Evolutionary conservation across 768 basidiomycete genomes (phyloP), one percentile per base, ranked within the genome.

Genomic region (Termitomyces sp.): DNA sequence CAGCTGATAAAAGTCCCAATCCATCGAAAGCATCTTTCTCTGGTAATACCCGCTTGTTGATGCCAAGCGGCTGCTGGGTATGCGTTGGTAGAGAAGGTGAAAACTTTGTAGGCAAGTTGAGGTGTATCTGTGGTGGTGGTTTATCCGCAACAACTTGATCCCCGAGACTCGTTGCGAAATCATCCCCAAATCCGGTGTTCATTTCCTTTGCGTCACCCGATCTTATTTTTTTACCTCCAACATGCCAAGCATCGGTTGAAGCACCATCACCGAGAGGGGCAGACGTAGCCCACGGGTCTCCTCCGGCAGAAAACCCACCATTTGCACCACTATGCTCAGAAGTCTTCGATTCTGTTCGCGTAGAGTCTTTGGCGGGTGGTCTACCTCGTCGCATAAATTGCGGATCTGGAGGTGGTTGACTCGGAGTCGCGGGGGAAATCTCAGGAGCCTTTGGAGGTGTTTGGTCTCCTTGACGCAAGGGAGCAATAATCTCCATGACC

Each of bases 1-100:
- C 78, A 32, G 79, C 71, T 33, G 73, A 68, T 60, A 74, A 71
- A 22, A 89, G 69, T 8, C 85, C 90, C 50, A 94, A 75, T 12
- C 89, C 91, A 39, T 90, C 89, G 63, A 94, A 94, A 5, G 92
- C 92, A 68, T 94, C 92, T 65, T 82, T 89, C 20, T 79, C 78
- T 57, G 60, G 59, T 1, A 53, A 44, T 18, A 61, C 28, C 28
- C 67, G 63, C 44, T 52, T 63, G 32, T 61, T 64, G 33, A 57
- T 60, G 20, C 45, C 60, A 28, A 58, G 58, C 15, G 57, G 62
- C 51, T 36, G 57, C 20, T 57, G 59, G 16, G 42, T 39, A 20
- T 44, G 54, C 9, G 64, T 40, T 42, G 60, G 56, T 12, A 57
- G 32, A 32, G 65, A 65, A 38, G 56, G 38, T 12, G 61, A 40